Base-by-base conservation (phyloP, 305 asterid species). In the Fraxinus latifolia region DNA sequence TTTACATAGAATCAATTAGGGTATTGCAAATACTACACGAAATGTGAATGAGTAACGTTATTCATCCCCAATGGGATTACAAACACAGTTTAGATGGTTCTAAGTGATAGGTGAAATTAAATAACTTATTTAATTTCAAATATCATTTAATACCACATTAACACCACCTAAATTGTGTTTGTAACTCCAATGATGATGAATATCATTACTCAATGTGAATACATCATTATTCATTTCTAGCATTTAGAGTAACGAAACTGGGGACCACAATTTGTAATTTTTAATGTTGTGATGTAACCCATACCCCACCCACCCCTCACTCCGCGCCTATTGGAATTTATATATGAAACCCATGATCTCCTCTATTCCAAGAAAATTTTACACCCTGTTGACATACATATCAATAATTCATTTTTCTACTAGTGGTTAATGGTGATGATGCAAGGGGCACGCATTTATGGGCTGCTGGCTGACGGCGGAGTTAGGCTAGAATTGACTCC, bases 401-500 rank as follows among this genome's bases (percentile, higher is more conserved):
- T 7, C 47, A 58, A 60, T 60, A 60, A 19, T 60, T 60, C 31
- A 17, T 60, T 60, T 17, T 60, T 60, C 50, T 77, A 0, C 5
- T 76, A 31, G 65, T 36, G 84, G 83, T 85, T 84, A 32, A 44
- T 37, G 84, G 84, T 85, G 83, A 39, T 85, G 85, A 94, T 93
- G 97, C 91, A 93, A 89, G 92, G 89, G 33, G 68, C 80, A 87
- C 88, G 85, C 84, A 85, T 83, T 32, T 83, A 88, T 80, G 85
- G 82, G 5, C 79, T 65, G 60, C 85, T 82, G 4, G 80, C 89
- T 4, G 93, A 87, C 78, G 90, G 90, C 53, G 92, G 93, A 82
- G 91, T 93, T 74, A 90, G 97, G 83, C 94, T 94, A 14, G 98
- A 93, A 31, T 89, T 94, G 12, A 86, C 93, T 9, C 81, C 93